Conservation (phyloP, 148 eudicot species). For the Dianthus caryophyllus region DNA sequence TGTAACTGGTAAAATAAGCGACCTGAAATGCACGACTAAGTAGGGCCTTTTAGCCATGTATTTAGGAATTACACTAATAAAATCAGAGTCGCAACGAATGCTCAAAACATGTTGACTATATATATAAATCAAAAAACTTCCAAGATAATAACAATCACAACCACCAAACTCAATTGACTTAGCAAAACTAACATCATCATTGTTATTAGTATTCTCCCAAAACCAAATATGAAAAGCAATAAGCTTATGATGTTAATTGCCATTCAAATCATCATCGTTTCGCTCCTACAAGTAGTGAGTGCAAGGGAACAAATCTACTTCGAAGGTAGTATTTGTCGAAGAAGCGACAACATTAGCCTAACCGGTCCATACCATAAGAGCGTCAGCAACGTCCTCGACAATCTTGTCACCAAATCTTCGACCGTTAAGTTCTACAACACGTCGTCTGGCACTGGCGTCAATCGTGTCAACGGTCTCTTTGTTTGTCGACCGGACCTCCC, state of each 20-base stretch:
- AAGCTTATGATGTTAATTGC: not conserved
- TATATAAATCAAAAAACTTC: not conserved
- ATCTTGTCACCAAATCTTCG: constrained; percentile 7
- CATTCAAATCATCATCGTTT: not conserved
- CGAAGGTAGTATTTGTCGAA: not conserved
- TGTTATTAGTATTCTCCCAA: not conserved
- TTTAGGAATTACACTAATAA: no score
- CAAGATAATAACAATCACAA: not conserved
- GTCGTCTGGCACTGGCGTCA: constrained; percentile 2
- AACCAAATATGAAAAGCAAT: not conserved
- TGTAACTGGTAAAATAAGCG: no score
- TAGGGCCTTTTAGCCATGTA: no score
- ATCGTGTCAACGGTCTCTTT: constrained; percentile 24
- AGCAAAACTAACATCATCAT: not conserved
- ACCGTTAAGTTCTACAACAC: not conserved
- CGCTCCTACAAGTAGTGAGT: not conserved
- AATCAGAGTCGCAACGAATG: no score
- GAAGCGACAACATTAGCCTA: not conserved
- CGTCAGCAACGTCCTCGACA: constrained; percentile 11
- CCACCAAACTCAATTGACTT: not conserved
- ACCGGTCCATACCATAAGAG: constrained; percentile 19
- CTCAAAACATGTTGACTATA: no score
- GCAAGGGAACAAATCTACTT: constrained; percentile 10
- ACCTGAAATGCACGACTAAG: no score
- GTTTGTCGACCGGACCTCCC: constrained; percentile 22